A percentile compares a stretch with the other conserved stretches of the same genome.
Evolutionary conservation across 257 asterid species (phyloP).

Genomic region (Solanum ossicruentum): DNA sequence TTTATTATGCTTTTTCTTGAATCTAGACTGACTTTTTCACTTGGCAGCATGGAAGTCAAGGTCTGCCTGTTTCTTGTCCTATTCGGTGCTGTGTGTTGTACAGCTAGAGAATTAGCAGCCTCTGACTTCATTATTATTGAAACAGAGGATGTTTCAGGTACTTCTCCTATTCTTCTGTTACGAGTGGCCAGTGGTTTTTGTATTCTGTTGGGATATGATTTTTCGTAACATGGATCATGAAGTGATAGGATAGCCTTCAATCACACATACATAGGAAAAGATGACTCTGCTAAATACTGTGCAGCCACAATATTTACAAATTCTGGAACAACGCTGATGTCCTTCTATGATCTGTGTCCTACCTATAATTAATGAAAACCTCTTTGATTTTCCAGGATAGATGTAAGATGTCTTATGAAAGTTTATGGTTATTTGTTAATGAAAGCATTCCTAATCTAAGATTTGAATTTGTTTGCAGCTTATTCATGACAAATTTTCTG

Average conservation of each 20-base stretch:
- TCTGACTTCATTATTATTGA: slow-evolving; percentile 5
- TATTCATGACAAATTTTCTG: neutral
- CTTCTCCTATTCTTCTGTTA: neutral
- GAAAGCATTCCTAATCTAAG: neutral
- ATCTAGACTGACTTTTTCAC: neutral
- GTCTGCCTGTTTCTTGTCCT: slow-evolving; percentile 32
- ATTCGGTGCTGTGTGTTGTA: slow-evolving; percentile 35
- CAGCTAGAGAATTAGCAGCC: slow-evolving; percentile 49
- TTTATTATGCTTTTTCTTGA: neutral
- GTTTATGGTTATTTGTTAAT: neutral
- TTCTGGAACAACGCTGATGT: neutral
- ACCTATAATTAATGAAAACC: neutral
- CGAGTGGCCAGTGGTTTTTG: neutral
- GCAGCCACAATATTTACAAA: neutral
- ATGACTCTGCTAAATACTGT: neutral
- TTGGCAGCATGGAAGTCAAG: slow-evolving; percentile 65
- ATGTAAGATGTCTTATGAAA: neutral
- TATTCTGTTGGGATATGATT: neutral
- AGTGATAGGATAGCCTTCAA: neutral
- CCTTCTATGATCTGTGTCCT: neutral
- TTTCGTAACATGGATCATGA: neutral
- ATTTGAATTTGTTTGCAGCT: neutral
- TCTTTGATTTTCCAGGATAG: neutral
- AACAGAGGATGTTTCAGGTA: slow-evolving; percentile 24
- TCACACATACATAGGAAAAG: neutral